Base-by-base conservation (phyloP, 306 rosid species). In the Arachis stenosperma region DNA sequence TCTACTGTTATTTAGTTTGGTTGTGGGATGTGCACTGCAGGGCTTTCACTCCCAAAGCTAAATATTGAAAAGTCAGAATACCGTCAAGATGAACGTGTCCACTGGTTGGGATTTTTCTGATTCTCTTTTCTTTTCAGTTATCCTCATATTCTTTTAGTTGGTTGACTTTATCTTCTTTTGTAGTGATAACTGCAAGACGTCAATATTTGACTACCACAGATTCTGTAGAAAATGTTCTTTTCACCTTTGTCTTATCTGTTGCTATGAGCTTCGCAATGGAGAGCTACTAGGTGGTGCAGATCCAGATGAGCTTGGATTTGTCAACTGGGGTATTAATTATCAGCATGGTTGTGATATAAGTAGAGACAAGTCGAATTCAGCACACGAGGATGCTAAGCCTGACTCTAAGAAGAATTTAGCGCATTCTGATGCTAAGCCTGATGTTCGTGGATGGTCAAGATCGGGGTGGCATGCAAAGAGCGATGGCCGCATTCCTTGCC, bases 121-220 rank as follows among this genome's bases (percentile, higher is more conserved):
- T 30, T 51, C 8, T 54, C 50, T 29, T 61, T 8, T 5, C 29
- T 56, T 44, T 70, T 3, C 14, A 17, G 43, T 60, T 65, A 44
- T 65, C 37, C 75, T 33, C 5, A 4, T 48, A 11, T 29, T 70
- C 8, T 59, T 46, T 46, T 58, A 39, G 30, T 60, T 78, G 59
- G 59, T 60, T 84, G 60, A 65, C 61, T 65, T 8, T 5, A 9
- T 29, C 2, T 59, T 63, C 51, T 71, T 79, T 81, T 70, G 80
- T 86, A 90, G 98, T 61, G 79, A 89, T 82, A 82, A 86, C 62
- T 91, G 97, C 87, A 89, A 44, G 61, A 91, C 97, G 0, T 93
- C 98, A 6, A 91, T 93, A 77, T 85, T 85, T 76, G 91, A 91
- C 85, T 85, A 75, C 75, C 94, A 91, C 59, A 76, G 97, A 84